Evolutionary conservation across 202 grass and related monocot species (phyloP), one percentile per base, ranked within the genome.

Genomic region (Digitaria exilis): DNA sequence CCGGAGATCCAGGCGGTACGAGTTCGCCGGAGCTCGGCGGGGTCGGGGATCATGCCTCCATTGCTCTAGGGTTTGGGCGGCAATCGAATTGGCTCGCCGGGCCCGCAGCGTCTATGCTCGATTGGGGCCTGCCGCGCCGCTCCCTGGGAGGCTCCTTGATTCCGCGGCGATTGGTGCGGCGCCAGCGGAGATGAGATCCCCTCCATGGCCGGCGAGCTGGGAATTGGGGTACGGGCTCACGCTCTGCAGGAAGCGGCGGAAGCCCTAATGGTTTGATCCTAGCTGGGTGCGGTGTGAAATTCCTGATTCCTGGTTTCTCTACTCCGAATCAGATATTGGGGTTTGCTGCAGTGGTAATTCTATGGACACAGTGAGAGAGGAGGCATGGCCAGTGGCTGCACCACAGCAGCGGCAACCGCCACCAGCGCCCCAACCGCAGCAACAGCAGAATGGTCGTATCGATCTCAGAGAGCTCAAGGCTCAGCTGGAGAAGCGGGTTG

Each of bases 181-280:
- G 55, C 67, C 86, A 58, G 74, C 52, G 59, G 85, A 76, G 79
- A 94, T 97, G 90, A 91, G 75, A 94, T 94, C 89, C 64, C 81
- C 81, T 73, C 86, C 88, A 62, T 87, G 87, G 80, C 78, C 72
- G 48, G 83, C 71, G 44, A 78, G 92, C 89, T 92, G 88, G 77
- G 75, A 88, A 89, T 87, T 84, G 43, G 72, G 73, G 75, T 84
- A 80, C 63, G 75, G 80, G 34, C 85, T 83, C 55, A 64, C 84
- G 76, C 84, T 97, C 70, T 94, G 84, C 86, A 89, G 86, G 85
- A 92, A 85, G 85, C 87, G 92, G 12, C 88, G 66, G 71, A 90
- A 88, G 87, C 88, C 90, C 86, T 97, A 92, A 78, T 82, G 69
- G 71, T 84, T 90, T 65, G 84, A 87, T 90, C 84, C 63, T 49